phyloP scores from a whole-genome alignment of 768 basidiomycete genomes.

The Polyporus arcularius region DNA sequence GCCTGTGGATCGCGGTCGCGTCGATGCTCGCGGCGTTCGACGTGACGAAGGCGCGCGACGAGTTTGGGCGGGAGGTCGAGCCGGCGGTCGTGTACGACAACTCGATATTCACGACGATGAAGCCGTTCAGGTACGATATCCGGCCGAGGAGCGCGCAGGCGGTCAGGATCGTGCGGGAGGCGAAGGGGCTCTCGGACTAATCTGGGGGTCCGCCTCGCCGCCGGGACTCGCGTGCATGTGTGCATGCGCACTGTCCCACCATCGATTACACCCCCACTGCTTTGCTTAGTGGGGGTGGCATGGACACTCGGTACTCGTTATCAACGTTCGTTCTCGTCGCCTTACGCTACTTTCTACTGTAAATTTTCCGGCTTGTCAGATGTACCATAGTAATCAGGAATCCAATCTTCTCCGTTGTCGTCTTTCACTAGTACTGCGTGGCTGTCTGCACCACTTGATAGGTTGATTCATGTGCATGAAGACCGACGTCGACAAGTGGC shows the following conservation, averaged over 20 bases:
- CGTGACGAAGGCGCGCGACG: slow-evolving; percentile 25
- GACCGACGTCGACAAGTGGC: too few relatives aligned
- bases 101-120: slow-evolving; percentile 63
- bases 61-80: slow-evolving; percentile 23
- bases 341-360: background rate
- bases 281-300: background rate
- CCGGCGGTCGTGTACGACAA: slow-evolving; percentile 56
- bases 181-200: slow-evolving; percentile 18
- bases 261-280: too few relatives aligned
- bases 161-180: slow-evolving; percentile 18
- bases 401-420: too few relatives aligned
- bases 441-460: too few relatives aligned
- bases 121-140: slow-evolving; percentile 52
- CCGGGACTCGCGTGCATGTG: background rate
- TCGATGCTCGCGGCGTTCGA: slow-evolving; percentile 26
- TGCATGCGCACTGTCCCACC: background rate
- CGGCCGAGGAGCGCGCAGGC: slow-evolving; percentile 47
- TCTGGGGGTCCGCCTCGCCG: background rate
- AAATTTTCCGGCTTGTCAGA: background rate
- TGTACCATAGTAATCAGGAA: background rate
- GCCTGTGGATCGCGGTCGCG: slow-evolving; percentile 28
- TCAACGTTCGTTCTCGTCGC: background rate
- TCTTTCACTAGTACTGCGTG: too few relatives aligned
- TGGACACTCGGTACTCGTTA: background rate
- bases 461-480: too few relatives aligned